A percentile compares a stretch with the other conserved stretches of the same genome.
phyloP scores from a whole-genome alignment of 306 rosid genomes.

The Malus domestica region DNA sequence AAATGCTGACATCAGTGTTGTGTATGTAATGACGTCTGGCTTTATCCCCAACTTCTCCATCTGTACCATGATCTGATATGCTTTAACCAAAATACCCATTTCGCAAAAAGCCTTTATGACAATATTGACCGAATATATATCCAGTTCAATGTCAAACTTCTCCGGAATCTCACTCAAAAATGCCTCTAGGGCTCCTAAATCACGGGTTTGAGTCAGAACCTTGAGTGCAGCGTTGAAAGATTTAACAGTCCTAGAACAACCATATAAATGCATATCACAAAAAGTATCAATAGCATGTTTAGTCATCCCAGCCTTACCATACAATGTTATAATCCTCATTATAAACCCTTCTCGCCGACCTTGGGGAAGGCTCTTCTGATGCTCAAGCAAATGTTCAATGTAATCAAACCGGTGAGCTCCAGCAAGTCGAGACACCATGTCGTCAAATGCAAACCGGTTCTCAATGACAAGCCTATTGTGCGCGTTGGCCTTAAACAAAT shows the following conservation, averaged over 20 bases:
- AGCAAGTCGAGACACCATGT: slow-evolving; percentile 59
- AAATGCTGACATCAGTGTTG: slow-evolving; percentile 61
- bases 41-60: slow-evolving; percentile 42
- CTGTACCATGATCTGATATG: slow-evolving; percentile 48
- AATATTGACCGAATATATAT: slow-evolving; percentile 48
- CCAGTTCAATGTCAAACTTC: slow-evolving; percentile 38
- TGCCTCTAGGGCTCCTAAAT: slow-evolving; percentile 23
- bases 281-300: slow-evolving; percentile 54
- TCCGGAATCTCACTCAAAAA: slow-evolving; percentile 22
- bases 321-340: slow-evolving; percentile 53
- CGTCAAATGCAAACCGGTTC: slow-evolving; percentile 59
- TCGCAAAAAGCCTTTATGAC: slow-evolving; percentile 54
- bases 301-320: slow-evolving; percentile 71
- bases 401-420: slow-evolving; percentile 65
- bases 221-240: slow-evolving; percentile 62
- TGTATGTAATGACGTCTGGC: slow-evolving; percentile 65
- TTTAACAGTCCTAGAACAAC: slow-evolving; percentile 54
- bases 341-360: slow-evolving; percentile 72
- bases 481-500: slow-evolving; percentile 60
- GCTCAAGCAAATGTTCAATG: slow-evolving; percentile 57
- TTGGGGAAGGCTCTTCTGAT: slow-evolving; percentile 63
- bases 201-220: slow-evolving; percentile 41
- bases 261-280: slow-evolving; percentile 45
- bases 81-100: slow-evolving; percentile 29
- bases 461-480: slow-evolving; percentile 48